phyloP scores from a whole-genome alignment of 805 yeast species.

The Kodamaea sagamina region DNA sequence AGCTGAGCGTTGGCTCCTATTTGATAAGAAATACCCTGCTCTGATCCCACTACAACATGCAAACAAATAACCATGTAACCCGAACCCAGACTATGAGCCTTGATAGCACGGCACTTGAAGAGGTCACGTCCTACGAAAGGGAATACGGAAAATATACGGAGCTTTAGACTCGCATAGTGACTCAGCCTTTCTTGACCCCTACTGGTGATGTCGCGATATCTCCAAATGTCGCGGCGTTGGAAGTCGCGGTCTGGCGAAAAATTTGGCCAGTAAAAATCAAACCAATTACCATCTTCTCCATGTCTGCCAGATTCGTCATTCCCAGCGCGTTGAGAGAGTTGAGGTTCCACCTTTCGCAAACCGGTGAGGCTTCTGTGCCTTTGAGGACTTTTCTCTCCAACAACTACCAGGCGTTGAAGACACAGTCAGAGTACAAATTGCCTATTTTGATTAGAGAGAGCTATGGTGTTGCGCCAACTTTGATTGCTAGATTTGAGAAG shows the following conservation, averaged over 20 bases:
- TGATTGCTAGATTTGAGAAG: conserved; percentile 70
- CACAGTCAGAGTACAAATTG: conserved; percentile 56
- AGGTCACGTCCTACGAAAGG: no score
- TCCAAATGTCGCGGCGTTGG: conserved; percentile 1
- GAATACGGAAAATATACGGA: no score
- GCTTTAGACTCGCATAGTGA: neutral
- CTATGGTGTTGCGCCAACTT: conserved; percentile 67
- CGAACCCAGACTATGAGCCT: no score
- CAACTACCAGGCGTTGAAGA: conserved; percentile 64
- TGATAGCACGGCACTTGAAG: no score
- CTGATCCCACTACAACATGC: no score
- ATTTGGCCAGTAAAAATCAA: conserved; percentile 16
- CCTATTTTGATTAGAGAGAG: conserved; percentile 83
- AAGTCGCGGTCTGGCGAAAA: neutral
- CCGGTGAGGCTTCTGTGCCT: conserved; percentile 69
- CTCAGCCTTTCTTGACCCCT: neutral
- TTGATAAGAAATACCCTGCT: no score
- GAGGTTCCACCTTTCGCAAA: conserved; percentile 78
- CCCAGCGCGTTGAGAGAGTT: conserved; percentile 72
- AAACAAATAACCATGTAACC: no score
- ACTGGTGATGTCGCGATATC: conserved; percentile 1
- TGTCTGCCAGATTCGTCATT: conserved; percentile 43
- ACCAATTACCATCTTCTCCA: conserved; percentile 17
- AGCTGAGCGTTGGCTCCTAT: no score
- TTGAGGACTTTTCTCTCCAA: conserved; percentile 64